Base-by-base conservation (phyloP, 176 grass and related monocot species). In the Leersia perrieri region DNA sequence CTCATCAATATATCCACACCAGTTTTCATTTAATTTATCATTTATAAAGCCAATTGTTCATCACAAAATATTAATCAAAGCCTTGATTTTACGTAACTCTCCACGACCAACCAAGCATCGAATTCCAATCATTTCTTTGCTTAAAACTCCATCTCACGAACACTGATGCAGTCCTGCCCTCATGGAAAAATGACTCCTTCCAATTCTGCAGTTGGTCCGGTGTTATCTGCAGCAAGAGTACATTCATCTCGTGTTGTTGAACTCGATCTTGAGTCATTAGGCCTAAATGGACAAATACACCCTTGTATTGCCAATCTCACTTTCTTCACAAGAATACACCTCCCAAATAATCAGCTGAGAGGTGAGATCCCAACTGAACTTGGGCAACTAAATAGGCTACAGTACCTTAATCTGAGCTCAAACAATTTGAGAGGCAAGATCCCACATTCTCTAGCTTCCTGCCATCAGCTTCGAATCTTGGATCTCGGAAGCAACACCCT, bases 351-450 rank as follows among this genome's bases (percentile, higher is more conserved):
- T 16, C 44, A 47, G 14, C 44, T 47, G 2, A 47, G 44, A 3
- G 44, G 44, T 14, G 13, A 47, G 3, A 47, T 47, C 14, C 44
- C 44, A 47, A 3, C 1, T 47, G 44, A 47, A 47, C 44, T 47
- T 47, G 44, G 44, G 13, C 44, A 47, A 5, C 0, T 85, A 51
- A 45, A 66, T 69, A 63, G 40, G 12, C 14, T 91, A 3, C 20
- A 51, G 22, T 70, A 80, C 55, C 75, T 88, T 16, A 84, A 91
- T 69, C 33, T 91, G 32, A 91, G 89, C 75, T 70, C 36, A n/a
- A 91, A 91, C 71, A 16, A 33, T 11, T 7, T 91, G 11, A 32
- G 7, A 20, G 85, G 69, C 0, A 9, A 2, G 63, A 78, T 92
- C 34, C 90, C 90, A 13, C 9, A 29, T 15, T 16, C 64, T 1